phyloP scores from a whole-genome alignment of 345 rosid genomes.

The Brassica incana region DNA sequence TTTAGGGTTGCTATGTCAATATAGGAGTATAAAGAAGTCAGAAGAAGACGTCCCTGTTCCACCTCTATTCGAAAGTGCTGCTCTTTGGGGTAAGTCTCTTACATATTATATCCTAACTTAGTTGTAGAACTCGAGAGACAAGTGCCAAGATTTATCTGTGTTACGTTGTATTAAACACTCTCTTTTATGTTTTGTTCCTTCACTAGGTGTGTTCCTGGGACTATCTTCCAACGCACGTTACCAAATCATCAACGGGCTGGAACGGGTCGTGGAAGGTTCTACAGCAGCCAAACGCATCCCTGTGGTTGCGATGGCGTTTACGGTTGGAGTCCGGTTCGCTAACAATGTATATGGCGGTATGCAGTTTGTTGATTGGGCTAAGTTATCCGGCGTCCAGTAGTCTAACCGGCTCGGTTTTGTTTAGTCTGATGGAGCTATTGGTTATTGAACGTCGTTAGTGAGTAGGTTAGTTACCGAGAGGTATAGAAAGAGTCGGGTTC shows the following conservation, averaged over 20 bases:
- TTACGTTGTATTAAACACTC: not conserved
- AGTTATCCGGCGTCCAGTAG: slow-evolving; percentile 81
- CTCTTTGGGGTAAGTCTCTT: slow-evolving; percentile 73
- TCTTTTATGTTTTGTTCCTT: slow-evolving; percentile 7
- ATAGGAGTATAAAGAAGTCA: slow-evolving; percentile 79
- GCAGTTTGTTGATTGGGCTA: slow-evolving; percentile 99
- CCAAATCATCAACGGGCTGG: slow-evolving; percentile 82
- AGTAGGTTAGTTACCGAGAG: slow-evolving; percentile 1
- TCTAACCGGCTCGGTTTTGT: slow-evolving; percentile 36
- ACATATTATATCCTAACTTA: not conserved
- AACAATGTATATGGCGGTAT: slow-evolving; percentile 87
- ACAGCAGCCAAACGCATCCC: slow-evolving; percentile 70
- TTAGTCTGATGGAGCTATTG: not conserved
- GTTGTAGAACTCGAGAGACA: not conserved
- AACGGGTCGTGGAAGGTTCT: slow-evolving; percentile 73
- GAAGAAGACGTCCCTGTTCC: slow-evolving; percentile 89
- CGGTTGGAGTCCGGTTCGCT: slow-evolving; percentile 86
- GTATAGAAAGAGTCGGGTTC: slow-evolving; percentile 21
- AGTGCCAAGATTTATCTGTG: not conserved
- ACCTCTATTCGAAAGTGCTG: slow-evolving; percentile 86
- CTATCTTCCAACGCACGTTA: slow-evolving; percentile 92
- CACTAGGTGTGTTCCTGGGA: slow-evolving; percentile 83
- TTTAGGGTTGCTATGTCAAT: slow-evolving; percentile 18
- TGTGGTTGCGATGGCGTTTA: slow-evolving; percentile 82
- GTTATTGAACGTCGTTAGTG: not conserved